These are phyloP conservation scores for Phaseolus coccineus DNA, from an alignment of 331 rosid species.

Conservation along the genomic window DNA sequence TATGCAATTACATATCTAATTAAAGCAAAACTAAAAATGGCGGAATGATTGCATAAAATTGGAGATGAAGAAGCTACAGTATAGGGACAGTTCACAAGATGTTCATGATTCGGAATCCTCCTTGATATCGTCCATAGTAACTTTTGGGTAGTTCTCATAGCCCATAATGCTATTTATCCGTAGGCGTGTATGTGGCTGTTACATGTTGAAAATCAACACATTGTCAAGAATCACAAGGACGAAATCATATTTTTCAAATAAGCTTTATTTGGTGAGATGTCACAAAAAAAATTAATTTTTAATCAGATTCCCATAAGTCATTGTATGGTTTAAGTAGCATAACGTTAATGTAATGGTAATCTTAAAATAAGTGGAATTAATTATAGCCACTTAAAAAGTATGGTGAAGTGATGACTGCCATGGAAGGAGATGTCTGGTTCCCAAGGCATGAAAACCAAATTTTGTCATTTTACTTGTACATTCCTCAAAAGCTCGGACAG, in stretches of 20 bases:
- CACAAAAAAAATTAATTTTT: background rate
- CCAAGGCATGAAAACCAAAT: constrained; percentile 4
- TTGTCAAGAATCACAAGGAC: background rate
- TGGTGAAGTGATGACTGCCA: constrained; percentile 20
- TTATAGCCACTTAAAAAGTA: background rate
- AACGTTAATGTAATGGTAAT: constrained; percentile 4
- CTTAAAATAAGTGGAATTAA: constrained; percentile 15
- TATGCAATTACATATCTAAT: constrained; percentile 36
- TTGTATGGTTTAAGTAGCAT: background rate
- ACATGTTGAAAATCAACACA: constrained; percentile 42
- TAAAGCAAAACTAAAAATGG: constrained; percentile 35
- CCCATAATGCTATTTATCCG: constrained; percentile 88
- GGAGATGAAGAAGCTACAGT: constrained; percentile 43
- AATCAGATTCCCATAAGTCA: constrained; percentile 5
- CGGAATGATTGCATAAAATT: constrained; percentile 35
- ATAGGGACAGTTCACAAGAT: constrained; percentile 34
- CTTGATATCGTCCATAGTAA: constrained; percentile 70
- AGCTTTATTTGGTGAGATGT: constrained; percentile 2
- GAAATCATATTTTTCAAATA: background rate
- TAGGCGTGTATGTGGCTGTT: constrained; percentile 91
- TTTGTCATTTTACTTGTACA: background rate
- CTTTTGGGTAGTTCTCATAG: constrained; percentile 86
- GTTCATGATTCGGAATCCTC: constrained; percentile 18
- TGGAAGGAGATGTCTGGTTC: constrained; percentile 6
- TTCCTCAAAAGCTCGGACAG: background rate